These are phyloP conservation scores for Kuraishia borneana DNA, from an alignment of 805 yeast species.

Conservation along the genomic window DNA sequence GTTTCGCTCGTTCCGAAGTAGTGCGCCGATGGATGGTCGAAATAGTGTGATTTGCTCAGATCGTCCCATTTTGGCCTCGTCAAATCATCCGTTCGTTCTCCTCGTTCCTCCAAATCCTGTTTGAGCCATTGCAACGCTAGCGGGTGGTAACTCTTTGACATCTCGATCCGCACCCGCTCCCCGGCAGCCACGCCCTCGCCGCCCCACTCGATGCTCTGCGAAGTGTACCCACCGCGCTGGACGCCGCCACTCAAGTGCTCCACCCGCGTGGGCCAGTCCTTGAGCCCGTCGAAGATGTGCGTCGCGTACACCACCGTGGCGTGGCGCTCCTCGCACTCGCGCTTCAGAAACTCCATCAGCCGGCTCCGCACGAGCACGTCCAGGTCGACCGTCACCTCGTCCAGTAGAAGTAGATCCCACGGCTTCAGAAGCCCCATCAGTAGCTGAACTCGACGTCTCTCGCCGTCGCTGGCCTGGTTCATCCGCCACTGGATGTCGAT, in stretches of 20 bases:
- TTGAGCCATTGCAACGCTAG: slow-evolving; percentile 59
- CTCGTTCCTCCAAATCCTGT: slow-evolving; percentile 41
- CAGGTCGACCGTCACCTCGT: slow-evolving; percentile 93
- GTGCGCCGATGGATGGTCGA: slow-evolving; percentile 33
- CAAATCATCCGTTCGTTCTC: slow-evolving; percentile 36
- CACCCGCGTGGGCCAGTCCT: slow-evolving; percentile 80
- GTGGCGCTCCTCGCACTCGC: slow-evolving; percentile 60
- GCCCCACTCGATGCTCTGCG: slow-evolving; percentile 17
- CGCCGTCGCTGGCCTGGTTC: slow-evolving; percentile 91
- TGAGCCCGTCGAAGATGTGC: slow-evolving; percentile 92
- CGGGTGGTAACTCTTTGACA: slow-evolving; percentile 55
- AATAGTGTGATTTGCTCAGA: slow-evolving; percentile 28
- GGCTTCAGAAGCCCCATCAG: slow-evolving; percentile 90
- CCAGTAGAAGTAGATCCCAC: slow-evolving; percentile 79
- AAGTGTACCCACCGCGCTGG: slow-evolving; percentile 25
- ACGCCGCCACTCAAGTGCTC: slow-evolving; percentile 68
- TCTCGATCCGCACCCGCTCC: slow-evolving; percentile 21
- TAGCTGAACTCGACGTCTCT: slow-evolving; percentile 85
- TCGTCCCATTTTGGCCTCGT: slow-evolving; percentile 46
- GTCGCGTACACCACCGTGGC: slow-evolving; percentile 89
- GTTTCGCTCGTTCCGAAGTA: slow-evolving; percentile 36
- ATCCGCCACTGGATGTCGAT: slow-evolving; percentile 86
- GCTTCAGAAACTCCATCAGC: slow-evolving; percentile 54
- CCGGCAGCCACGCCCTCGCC: slow-evolving; percentile 6
- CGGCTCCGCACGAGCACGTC: slow-evolving; percentile 85